phyloP scores from a whole-genome alignment of 345 rosid genomes.

The Odontarrhena argentea region DNA sequence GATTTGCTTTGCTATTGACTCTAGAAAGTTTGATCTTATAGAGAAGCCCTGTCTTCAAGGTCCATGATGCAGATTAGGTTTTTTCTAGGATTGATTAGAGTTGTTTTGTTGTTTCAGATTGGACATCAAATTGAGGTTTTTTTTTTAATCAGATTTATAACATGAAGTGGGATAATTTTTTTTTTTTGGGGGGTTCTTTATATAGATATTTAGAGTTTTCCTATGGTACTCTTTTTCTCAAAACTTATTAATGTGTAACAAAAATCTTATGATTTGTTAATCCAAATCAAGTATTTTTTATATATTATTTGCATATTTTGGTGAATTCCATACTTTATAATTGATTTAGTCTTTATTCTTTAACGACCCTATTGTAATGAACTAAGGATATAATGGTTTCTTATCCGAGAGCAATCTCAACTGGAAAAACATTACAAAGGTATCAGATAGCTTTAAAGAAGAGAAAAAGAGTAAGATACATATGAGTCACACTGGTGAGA shows the following conservation, averaged over 20 bases:
- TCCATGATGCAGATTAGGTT: background rate
- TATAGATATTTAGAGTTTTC: background rate
- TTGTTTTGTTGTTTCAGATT: background rate
- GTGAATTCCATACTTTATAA: no score
- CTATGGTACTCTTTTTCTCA: background rate
- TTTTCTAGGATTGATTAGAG: background rate
- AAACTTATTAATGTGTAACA: background rate
- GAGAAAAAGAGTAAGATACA: no score
- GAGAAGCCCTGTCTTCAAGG: background rate
- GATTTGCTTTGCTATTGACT: conserved; percentile 18
- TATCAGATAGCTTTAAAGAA: no score
- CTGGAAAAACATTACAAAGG: no score
- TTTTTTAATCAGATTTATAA: background rate
- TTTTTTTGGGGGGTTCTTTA: background rate
- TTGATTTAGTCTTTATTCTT: no score
- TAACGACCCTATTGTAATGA: no score
- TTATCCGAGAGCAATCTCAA: no score
- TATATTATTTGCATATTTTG: no score
- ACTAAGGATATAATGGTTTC: no score
- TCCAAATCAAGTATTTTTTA: no score
- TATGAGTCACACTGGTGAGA: no score
- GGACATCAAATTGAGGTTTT: background rate
- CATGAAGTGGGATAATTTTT: background rate
- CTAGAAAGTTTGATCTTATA: background rate
- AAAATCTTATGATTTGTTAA: no score